These are phyloP conservation scores for Magnaporthiopsis rhizophila DNA, from an alignment of 2,329 filamentous ascomycete genomes.

Conservation along the genomic window DNA sequence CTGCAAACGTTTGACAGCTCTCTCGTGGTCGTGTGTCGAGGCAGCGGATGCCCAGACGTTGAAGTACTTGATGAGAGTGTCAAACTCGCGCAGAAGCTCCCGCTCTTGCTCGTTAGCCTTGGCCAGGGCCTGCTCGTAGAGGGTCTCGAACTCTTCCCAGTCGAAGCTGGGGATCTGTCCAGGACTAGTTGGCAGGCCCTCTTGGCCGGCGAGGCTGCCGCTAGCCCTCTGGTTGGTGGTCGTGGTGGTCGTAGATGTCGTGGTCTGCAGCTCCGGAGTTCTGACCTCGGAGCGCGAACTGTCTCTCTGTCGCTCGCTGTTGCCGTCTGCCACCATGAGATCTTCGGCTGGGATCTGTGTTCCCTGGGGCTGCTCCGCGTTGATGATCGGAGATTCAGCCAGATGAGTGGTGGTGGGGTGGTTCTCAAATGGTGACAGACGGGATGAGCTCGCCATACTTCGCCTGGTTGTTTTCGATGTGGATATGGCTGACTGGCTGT, in stretches of 20 bases:
- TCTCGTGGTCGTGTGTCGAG: slow-evolving; percentile 63
- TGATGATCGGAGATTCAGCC: slow-evolving; percentile 5
- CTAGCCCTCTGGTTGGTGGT: background rate
- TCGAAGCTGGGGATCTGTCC: slow-evolving; percentile 52
- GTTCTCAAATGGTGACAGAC: background rate
- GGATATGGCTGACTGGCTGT: background rate
- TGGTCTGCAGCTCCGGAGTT: slow-evolving; percentile 28
- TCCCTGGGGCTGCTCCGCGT: slow-evolving; percentile 1
- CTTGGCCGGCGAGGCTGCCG: background rate
- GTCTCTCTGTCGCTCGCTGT: slow-evolving; percentile 3
- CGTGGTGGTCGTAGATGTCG: background rate
- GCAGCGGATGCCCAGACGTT: slow-evolving; percentile 69
- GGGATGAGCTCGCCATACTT: background rate
- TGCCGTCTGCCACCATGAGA: slow-evolving; percentile 15
- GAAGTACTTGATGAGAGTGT: slow-evolving; percentile 68
- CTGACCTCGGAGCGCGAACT: slow-evolving; percentile 15
- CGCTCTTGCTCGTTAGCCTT: slow-evolving; percentile 57
- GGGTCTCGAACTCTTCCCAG: slow-evolving; percentile 68
- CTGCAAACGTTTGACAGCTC: slow-evolving; percentile 70
- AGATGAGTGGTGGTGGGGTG: background rate
- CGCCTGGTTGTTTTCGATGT: background rate
- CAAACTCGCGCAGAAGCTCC: slow-evolving; percentile 58
- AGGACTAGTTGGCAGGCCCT: slow-evolving; percentile 35
- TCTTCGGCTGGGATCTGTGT: slow-evolving; percentile 4
- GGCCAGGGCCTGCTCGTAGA: slow-evolving; percentile 59